These are phyloP conservation scores for Madurella mycetomatis DNA, from an alignment of 2,329 filamentous ascomycete species.

Conservation along the genomic window DNA sequence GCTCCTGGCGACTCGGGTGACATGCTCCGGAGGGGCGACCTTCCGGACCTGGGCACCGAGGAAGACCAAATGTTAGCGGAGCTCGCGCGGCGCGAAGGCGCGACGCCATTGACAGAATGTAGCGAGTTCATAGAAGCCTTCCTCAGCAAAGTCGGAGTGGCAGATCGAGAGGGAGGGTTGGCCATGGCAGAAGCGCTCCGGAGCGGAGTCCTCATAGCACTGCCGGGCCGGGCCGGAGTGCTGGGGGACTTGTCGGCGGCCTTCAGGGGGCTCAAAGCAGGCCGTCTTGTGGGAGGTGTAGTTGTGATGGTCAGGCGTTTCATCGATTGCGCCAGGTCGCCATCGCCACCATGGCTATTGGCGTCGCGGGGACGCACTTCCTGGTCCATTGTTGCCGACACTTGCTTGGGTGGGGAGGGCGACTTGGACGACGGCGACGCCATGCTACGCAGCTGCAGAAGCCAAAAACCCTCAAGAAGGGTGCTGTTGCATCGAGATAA, in stretches of 20 bases:
- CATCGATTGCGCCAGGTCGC: slow-evolving; percentile 20
- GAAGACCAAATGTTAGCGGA: slow-evolving; percentile 43
- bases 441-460: slow-evolving; percentile 10
- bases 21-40: slow-evolving; percentile 34
- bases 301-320: slow-evolving; percentile 22
- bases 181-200: slow-evolving; percentile 30
- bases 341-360: slow-evolving; percentile 2
- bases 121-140: slow-evolving; percentile 57
- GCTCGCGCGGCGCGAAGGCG: slow-evolving; percentile 47
- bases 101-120: slow-evolving; percentile 41
- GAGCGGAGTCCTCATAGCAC: slow-evolving; percentile 41
- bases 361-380: not conserved
- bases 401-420: slow-evolving; percentile 6
- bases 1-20: slow-evolving; percentile 36
- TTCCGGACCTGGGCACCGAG: slow-evolving; percentile 28
- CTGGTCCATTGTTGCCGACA: slow-evolving; percentile 9
- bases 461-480: not conserved
- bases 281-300: slow-evolving; percentile 14
- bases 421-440: slow-evolving; percentile 7
- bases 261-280: slow-evolving; percentile 30
- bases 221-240: slow-evolving; percentile 34
- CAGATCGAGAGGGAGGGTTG: slow-evolving; percentile 40
- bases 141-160: slow-evolving; percentile 48
- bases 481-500: not conserved
- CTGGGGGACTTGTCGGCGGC: slow-evolving; percentile 38